A percentile compares a stretch with the other conserved stretches of the same genome.
Conservation (phyloP, 208 protist genomes). For the Leishmania mexicana region DNA sequence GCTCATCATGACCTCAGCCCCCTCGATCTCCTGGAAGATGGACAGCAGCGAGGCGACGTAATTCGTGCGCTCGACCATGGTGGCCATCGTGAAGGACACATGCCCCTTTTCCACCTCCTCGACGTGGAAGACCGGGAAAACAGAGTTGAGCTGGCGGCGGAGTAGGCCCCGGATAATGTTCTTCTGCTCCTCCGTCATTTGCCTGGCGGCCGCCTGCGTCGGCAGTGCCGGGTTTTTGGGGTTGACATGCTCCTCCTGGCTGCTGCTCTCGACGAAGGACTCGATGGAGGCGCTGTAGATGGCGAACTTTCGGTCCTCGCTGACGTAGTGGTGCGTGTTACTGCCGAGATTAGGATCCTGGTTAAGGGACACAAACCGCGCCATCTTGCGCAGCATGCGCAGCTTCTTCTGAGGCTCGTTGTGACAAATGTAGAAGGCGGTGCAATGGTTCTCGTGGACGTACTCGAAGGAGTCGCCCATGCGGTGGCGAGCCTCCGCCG, state of each 20-base stretch:
- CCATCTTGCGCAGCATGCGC: conserved; percentile 60
- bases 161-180: conserved; percentile 78
- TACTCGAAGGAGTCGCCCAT: conserved; percentile 71
- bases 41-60: conserved; percentile 69
- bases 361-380: conserved; percentile 43
- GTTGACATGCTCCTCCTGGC: conserved; percentile 41
- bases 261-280: conserved; percentile 45
- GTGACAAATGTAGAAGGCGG: conserved; percentile 78
- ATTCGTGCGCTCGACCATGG: conserved; percentile 58
- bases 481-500: conserved; percentile 51
- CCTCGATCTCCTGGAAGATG: conserved; percentile 70
- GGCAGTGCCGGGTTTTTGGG: conserved; percentile 35
- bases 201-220: conserved; percentile 34
- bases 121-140: conserved; percentile 62
- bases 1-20: conserved; percentile 49
- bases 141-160: conserved; percentile 47
- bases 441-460: conserved; percentile 49
- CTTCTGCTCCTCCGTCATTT: conserved; percentile 39
- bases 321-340: conserved; percentile 63
- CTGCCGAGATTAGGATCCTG: conserved; percentile 32
- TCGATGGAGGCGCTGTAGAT: conserved; percentile 65
- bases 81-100: conserved; percentile 71
- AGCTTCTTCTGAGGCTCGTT: conserved; percentile 50
- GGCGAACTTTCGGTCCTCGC: conserved; percentile 48
- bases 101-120: conserved; percentile 29